Percentiles rank a stretch among this genome's conserved stretches.
Conservation (phyloP, 495 filamentous ascomycete species). For the Annulohypoxylon nitens region DNA sequence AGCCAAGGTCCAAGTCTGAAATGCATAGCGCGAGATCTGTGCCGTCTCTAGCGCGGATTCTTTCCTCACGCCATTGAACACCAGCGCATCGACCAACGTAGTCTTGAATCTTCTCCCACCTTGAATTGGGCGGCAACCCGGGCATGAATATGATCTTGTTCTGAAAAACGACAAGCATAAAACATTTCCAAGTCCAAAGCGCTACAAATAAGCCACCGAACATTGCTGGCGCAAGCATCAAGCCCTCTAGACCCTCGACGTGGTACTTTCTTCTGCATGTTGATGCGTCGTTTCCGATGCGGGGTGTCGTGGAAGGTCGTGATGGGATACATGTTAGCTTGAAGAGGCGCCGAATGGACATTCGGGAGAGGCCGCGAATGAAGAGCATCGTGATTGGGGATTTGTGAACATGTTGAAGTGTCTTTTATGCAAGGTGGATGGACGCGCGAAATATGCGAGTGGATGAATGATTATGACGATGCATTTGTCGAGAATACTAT, state of each 20-base stretch:
- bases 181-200: slow-evolving; percentile 83
- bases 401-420: slow-evolving; percentile 38
- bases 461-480: slow-evolving; percentile 40
- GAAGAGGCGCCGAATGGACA: slow-evolving; percentile 35
- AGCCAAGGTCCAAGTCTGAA: slow-evolving; percentile 43
- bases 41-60: slow-evolving; percentile 67
- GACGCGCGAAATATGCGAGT: slow-evolving; percentile 41
- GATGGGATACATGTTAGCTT: slow-evolving; percentile 38
- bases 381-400: slow-evolving; percentile 43
- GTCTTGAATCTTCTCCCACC: slow-evolving; percentile 70
- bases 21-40: slow-evolving; percentile 59
- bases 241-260: slow-evolving; percentile 68
- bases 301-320: slow-evolving; percentile 45
- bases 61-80: slow-evolving; percentile 73
- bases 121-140: slow-evolving; percentile 72
- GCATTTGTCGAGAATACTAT: slow-evolving; percentile 37
- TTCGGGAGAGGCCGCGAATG: slow-evolving; percentile 33
- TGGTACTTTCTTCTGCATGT: slow-evolving; percentile 52
- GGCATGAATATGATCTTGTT: slow-evolving; percentile 90
- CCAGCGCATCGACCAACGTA: slow-evolving; percentile 69
- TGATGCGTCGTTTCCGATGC: slow-evolving; percentile 37
- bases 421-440: slow-evolving; percentile 38
- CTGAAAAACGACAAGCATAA: slow-evolving; percentile 84
- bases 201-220: slow-evolving; percentile 74
- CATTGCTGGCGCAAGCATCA: slow-evolving; percentile 73